Evolutionary conservation across 805 yeast genomes (phyloP).

Genomic region (Candida odintsovae): DNA sequence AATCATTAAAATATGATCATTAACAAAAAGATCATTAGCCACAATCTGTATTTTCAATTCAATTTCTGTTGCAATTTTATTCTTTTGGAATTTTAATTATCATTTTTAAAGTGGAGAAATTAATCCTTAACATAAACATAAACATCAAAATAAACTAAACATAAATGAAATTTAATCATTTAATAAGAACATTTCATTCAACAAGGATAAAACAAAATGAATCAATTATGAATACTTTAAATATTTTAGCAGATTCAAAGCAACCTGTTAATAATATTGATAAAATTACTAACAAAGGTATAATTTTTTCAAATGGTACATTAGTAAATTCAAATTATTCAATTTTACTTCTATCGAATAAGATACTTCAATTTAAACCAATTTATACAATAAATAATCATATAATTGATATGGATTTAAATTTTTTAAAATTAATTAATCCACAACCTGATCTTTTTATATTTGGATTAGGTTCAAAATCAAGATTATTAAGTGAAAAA

Average conservation of each 20-base stretch:
- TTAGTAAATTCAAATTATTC: constrained; percentile 41
- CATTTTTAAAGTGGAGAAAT: no score
- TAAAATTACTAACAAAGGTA: constrained; percentile 48
- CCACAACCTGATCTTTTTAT: constrained; percentile 77
- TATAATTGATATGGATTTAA: constrained; percentile 44
- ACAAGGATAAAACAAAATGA: constrained; percentile 1
- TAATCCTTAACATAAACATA: no score
- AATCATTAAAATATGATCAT: no score
- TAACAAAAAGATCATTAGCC: no score
- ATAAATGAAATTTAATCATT: no score
- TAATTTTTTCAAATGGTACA: constrained; percentile 47
- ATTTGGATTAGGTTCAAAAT: constrained; percentile 61
- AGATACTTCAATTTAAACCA: constrained; percentile 52
- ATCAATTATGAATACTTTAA: constrained; percentile 33
- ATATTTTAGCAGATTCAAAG: constrained; percentile 37
- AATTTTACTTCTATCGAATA: constrained; percentile 47
- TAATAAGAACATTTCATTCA: constrained; percentile 3
- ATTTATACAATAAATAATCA: constrained; percentile 37
- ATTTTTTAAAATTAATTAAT: constrained; percentile 45
- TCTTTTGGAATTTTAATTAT: no score
- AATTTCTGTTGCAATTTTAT: no score
- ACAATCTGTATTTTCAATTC: no score
- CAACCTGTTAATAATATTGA: constrained; percentile 47
- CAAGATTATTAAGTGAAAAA: constrained; percentile 55
- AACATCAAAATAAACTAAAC: no score